Evolutionary conservation across 129 eudicot species (phyloP), one percentile per base, ranked within the genome.

Genomic region (Pulicaria dysenterica): DNA sequence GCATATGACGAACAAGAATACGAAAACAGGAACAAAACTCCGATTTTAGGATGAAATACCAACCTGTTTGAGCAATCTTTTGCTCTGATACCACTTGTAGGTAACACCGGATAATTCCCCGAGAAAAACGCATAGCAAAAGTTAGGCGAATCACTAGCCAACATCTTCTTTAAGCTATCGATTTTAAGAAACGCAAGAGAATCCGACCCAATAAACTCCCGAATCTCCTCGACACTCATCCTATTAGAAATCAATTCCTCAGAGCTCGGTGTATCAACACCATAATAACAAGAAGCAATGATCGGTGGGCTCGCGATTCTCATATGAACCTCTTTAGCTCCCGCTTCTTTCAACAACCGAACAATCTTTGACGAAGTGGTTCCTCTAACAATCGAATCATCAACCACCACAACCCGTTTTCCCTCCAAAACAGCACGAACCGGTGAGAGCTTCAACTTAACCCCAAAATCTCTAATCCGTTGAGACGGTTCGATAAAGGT

Each of bases 251-350:
- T 94, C 84, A 94, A 50, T 76, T 93, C 98, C 15, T 87, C 85
- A 0, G 95, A 14, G 19, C 89, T 93, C 8, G 98, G 98, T 0
- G 98, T 93, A 58, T 93, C 98, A 41, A 93, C 96, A 3, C 98
- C 98, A 69, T 92, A 92, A 34, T 89, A 92, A 70, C 98, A 92
- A 43, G 98, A 93, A 0, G 83, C 98, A 38, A 94, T 87, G 4
- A 94, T 94, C 3, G 98, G 98, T 0, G 98, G 98, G 72, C 98
- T 94, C 2, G 96, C 92, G n/a, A 94, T 94, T 58, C 98, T 81
- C 98, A 94, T 90, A 49, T 94, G 98, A 3, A 94, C 91, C 65
- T 94, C 98, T 43, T 90, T 94, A 0, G 98, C 98, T 0, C 98
- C 98, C 0, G 98, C 91, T 57, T 94, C 98, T 75, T 86, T 90